phyloP scores from a whole-genome alignment of 805 yeast genomes.

The Wickerhamiella vanderwaltii region DNA sequence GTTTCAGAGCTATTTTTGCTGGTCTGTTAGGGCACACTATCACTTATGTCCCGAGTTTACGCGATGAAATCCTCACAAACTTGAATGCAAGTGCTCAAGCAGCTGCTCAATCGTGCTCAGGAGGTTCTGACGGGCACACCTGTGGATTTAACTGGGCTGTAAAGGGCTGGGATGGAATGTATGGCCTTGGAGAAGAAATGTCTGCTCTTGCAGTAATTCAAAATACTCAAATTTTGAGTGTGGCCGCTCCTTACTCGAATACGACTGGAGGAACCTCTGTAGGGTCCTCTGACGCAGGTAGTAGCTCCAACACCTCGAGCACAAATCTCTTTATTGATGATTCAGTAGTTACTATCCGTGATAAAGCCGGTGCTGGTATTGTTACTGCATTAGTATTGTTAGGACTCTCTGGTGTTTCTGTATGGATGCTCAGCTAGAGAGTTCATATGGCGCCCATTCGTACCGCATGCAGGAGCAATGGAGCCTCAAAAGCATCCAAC shows the following conservation, averaged over 20 bases:
- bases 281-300: conserved; percentile 62
- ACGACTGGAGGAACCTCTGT: conserved; percentile 55
- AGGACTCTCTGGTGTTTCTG: conserved; percentile 47
- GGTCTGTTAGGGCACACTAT: conserved; percentile 55
- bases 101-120: conserved; percentile 69
- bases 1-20: conserved; percentile 59
- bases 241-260: conserved; percentile 50
- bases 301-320: conserved; percentile 10
- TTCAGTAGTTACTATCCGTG: conserved; percentile 41
- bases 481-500: too few species aligned
- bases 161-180: conserved; percentile 49
- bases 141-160: conserved; percentile 67
- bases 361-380: conserved; percentile 82
- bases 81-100: conserved; percentile 46
- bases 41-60: conserved; percentile 44
- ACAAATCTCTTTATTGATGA: conserved; percentile 19
- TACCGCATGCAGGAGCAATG: too few species aligned
- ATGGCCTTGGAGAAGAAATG: conserved; percentile 80
- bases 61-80: conserved; percentile 34
- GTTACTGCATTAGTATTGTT: conserved; percentile 65
- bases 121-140: conserved; percentile 69
- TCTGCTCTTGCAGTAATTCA: conserved; percentile 57
- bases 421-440: conserved; percentile 50
- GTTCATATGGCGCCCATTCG: too few species aligned
- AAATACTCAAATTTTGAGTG: conserved; percentile 29